Conservation (phyloP, 169 alveolate species). For the Cryptosporidium baileyi region DNA sequence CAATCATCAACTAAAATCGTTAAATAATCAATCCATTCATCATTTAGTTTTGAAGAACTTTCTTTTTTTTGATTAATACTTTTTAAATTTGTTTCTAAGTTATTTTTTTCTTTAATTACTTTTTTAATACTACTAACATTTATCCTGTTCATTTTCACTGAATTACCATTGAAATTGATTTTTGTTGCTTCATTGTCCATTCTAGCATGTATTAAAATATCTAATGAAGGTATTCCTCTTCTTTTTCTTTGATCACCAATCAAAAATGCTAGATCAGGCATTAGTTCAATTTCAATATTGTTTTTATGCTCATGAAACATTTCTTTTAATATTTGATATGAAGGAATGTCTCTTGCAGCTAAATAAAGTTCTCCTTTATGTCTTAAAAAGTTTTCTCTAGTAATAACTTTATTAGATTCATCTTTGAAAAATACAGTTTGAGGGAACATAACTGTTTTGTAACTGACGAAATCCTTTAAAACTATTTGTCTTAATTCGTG, state of each 20-base stretch:
- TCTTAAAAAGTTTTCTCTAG: background rate
- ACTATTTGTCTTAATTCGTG: conserved; percentile 51
- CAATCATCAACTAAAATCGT: conserved; percentile 54
- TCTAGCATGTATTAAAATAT: conserved; percentile 49
- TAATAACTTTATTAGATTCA: background rate
- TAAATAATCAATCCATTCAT: conserved; percentile 28
- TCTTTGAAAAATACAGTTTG: conserved; percentile 59
- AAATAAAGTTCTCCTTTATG: conserved; percentile 48
- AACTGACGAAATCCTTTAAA: conserved; percentile 16
- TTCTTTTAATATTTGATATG: conserved; percentile 8
- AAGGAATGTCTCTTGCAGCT: conserved; percentile 43
- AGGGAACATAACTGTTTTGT: conserved; percentile 54
- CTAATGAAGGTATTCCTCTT: conserved; percentile 51
- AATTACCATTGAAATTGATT: background rate
- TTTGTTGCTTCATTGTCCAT: conserved; percentile 55
- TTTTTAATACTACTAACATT: conserved; percentile 3
- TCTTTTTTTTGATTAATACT: background rate
- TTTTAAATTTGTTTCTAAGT: background rate
- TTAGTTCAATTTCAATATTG: background rate
- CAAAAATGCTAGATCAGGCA: conserved; percentile 59
- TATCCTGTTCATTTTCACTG: conserved; percentile 25
- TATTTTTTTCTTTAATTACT: background rate
- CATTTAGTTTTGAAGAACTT: background rate
- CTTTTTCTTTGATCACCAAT: conserved; percentile 69
- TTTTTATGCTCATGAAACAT: conserved; percentile 3